Conservation (phyloP, 208 protist genomes). For the Crithidia thermophila region DNA sequence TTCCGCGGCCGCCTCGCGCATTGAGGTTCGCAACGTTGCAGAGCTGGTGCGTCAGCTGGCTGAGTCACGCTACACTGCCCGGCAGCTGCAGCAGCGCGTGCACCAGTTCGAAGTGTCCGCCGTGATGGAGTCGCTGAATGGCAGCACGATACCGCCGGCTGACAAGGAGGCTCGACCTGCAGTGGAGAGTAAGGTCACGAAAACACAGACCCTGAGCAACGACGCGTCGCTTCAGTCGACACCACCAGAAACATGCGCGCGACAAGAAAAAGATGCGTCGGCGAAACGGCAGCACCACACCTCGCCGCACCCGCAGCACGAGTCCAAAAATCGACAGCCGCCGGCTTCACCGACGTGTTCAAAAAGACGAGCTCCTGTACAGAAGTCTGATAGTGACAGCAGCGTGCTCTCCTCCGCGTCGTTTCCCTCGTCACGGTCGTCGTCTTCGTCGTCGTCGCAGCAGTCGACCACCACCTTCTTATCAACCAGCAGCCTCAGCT, state of each 20-base stretch:
- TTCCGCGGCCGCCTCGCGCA: slow-evolving; percentile 5
- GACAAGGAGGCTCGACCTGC: background rate
- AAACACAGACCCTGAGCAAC: too few relatives aligned
- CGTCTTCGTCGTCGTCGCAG: background rate
- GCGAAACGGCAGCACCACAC: too few relatives aligned
- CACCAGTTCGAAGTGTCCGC: slow-evolving; percentile 19
- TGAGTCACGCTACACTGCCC: slow-evolving; percentile 51
- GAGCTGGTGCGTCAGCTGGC: slow-evolving; percentile 76
- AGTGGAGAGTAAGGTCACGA: background rate
- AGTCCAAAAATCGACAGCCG: too few relatives aligned
- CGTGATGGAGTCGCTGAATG: background rate
- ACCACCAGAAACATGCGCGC: too few relatives aligned
- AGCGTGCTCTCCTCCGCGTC: background rate
- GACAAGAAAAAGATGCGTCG: too few relatives aligned
- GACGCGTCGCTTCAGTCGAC: too few relatives aligned
- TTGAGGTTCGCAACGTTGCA: slow-evolving; percentile 53
- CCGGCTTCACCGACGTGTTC: too few relatives aligned
- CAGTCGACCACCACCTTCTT: slow-evolving; percentile 15
- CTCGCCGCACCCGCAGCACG: too few relatives aligned
- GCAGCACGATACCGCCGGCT: background rate
- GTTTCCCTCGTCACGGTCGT: background rate
- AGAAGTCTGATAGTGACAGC: too few relatives aligned
- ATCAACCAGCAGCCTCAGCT: slow-evolving; percentile 1
- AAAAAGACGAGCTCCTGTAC: too few relatives aligned
- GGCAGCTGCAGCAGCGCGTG: slow-evolving; percentile 40